phyloP scores from a whole-genome alignment of 2,329 filamentous ascomycete genomes.

The Venturia pyrina region DNA sequence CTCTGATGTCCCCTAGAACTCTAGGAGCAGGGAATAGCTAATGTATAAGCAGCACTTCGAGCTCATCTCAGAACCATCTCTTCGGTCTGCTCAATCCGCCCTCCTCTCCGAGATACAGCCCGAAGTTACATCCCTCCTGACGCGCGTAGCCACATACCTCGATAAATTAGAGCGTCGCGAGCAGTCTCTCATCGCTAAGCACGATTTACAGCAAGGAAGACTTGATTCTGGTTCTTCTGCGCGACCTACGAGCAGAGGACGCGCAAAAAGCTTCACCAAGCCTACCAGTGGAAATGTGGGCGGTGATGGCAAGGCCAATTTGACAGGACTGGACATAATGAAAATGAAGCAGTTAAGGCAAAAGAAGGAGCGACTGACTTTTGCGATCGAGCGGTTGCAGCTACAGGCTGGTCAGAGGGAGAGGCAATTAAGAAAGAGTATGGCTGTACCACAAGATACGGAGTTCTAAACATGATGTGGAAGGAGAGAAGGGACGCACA shows the following conservation, averaged over 20 bases:
- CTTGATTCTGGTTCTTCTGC: slow-evolving; percentile 27
- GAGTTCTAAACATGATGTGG: background rate
- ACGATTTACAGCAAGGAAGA: slow-evolving; percentile 72
- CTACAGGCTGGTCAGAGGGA: slow-evolving; percentile 72
- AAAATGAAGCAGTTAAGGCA: slow-evolving; percentile 61
- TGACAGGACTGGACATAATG: slow-evolving; percentile 37
- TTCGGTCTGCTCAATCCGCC: slow-evolving; percentile 71
- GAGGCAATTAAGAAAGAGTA: slow-evolving; percentile 62
- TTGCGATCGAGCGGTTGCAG: slow-evolving; percentile 77
- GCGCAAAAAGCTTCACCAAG: slow-evolving; percentile 3
- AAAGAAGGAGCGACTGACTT: slow-evolving; percentile 76
- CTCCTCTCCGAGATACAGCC: slow-evolving; percentile 86
- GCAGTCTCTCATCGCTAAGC: slow-evolving; percentile 71
- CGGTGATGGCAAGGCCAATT: background rate
- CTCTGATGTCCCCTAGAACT: background rate
- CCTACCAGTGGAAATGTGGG: background rate
- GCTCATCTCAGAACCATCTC: slow-evolving; percentile 73
- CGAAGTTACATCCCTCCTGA: slow-evolving; percentile 67
- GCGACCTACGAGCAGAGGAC: background rate
- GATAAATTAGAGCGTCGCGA: slow-evolving; percentile 76
- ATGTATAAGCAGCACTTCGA: slow-evolving; percentile 64
- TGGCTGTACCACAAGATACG: slow-evolving; percentile 43
- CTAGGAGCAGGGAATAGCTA: background rate
- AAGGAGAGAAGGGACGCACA: background rate
- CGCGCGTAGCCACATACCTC: slow-evolving; percentile 72